Evolutionary conservation across 179 eudicot species (phyloP), one percentile per base, ranked within the genome.

Genomic region (Kewa caespitosa): DNA sequence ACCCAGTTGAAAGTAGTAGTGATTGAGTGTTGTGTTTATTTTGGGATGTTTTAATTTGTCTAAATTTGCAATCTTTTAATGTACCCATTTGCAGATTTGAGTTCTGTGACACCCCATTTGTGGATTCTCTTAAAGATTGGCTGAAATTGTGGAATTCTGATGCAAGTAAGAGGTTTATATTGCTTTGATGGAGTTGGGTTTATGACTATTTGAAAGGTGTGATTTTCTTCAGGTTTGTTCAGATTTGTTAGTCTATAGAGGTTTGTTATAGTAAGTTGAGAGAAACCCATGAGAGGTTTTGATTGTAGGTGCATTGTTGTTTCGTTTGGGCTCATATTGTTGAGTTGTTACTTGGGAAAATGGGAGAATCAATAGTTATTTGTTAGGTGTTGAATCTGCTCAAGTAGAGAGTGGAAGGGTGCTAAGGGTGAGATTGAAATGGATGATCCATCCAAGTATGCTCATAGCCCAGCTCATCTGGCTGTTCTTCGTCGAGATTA

Each of bases 391-490:
- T 74, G 9, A 68, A 69, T 70, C 34, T 3, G 36, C 27, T 63
- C 54, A 46, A 48, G 13, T 9, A 62, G 57, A 70, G 63, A 63
- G 74, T 62, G 66, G 28, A 18, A 46, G 63, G 37, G 28, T 33
- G 38, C 65, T 72, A 34, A 70, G 32, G 54, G 23, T 52, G 67
- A 75, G 70, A 75, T 46, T 50, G n/a, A 70, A 38, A 90, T 90
- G 96, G 97, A 92, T 76, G 97, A 92, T 84, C 85, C 82, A 57
- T 91, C 95, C 11, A 87, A 85, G 41, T 88, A 88, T 81, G 81
- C 87, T 34, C 92, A 91, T 80, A 93, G 97, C 76, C 90, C 92
- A 42, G 90, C 82, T 79, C 98, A 93, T 84, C 34, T 81, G 78
- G 91, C 95, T 50, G 94, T 93, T 79, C 81, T 82, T 30, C 81